Evolutionary conservation across 345 rosid genomes (phyloP).

Genomic region (Brassica nigra): DNA sequence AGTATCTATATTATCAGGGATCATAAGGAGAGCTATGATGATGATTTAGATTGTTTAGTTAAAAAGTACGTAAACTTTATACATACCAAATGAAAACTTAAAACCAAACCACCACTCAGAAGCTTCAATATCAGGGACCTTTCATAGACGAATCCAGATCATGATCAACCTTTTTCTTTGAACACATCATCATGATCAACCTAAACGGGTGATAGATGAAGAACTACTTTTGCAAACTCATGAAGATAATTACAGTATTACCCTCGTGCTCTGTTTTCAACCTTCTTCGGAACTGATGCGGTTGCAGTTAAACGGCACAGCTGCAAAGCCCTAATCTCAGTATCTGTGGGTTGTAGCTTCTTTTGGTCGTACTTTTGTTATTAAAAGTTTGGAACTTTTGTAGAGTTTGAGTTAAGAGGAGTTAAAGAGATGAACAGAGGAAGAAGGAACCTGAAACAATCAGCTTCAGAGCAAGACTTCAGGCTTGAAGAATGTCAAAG

Average conservation of each 20-base stretch:
- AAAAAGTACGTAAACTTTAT: conserved; percentile 45
- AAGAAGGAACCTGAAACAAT: conserved; percentile 82
- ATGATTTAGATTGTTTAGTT: conserved; percentile 1
- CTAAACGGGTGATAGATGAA: too few species aligned
- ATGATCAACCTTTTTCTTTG: too few species aligned
- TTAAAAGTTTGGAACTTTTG: background rate
- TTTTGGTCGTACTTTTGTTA: background rate
- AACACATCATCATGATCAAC: too few species aligned
- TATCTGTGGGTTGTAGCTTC: background rate
- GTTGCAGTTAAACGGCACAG: conserved; percentile 6
- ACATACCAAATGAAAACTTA: conserved; percentile 71
- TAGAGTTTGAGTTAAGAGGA: background rate
- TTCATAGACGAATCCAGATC: too few species aligned
- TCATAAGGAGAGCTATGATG: background rate
- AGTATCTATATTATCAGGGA: background rate
- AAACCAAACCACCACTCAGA: conserved; percentile 51
- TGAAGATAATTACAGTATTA: too few species aligned
- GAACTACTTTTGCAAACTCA: too few species aligned
- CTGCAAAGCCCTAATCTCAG: conserved; percentile 37
- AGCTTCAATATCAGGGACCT: conserved; percentile 33
- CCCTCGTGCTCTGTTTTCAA: background rate
- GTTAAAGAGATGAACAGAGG: conserved; percentile 63
- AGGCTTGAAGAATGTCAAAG: conserved; percentile 64
- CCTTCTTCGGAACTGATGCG: background rate
- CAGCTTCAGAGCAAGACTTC: conserved; percentile 55